Evolutionary conservation across 192 early-diverging fungal species (phyloP).

Genomic region (Polychytrium aggregatum): DNA sequence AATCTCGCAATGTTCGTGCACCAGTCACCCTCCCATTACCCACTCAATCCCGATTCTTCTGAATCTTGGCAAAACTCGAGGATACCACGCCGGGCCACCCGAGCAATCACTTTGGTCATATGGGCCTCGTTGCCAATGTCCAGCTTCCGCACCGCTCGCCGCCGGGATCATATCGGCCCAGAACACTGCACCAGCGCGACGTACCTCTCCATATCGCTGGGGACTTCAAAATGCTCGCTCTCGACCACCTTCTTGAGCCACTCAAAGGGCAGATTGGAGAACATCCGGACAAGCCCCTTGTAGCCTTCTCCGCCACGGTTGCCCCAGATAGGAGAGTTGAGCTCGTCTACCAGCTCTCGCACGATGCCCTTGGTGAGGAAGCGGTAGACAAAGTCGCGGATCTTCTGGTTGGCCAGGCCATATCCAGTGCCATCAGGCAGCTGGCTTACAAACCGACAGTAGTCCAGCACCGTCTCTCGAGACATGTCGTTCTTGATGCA

Average conservation of each 20-base stretch:
- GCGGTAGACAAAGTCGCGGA: conserved; percentile 34
- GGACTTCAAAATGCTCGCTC: conserved; percentile 36
- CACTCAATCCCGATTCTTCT: no score
- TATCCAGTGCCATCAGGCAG: conserved; percentile 7
- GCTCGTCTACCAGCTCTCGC: conserved; percentile 26
- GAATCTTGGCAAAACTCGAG: not conserved
- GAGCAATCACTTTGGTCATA: no score
- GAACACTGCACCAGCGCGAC: not conserved
- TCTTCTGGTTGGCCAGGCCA: conserved; percentile 11
- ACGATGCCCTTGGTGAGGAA: conserved; percentile 40
- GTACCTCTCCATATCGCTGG: conserved; percentile 47
- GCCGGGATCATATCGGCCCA: not conserved
- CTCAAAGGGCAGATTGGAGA: conserved; percentile 48
- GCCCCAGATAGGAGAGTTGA: no score
- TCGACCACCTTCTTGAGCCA: conserved; percentile 52
- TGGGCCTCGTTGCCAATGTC: no score
- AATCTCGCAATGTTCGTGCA: no score
- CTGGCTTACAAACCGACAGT: conserved; percentile 29
- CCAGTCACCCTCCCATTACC: no score
- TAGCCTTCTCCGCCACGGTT: conserved; percentile 35
- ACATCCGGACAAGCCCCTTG: conserved; percentile 31
- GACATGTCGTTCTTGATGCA: conserved; percentile 35
- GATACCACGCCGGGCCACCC: no score
- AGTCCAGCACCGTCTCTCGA: conserved; percentile 27
- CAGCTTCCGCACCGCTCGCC: no score